Percentiles rank a stretch among this genome's conserved stretches.
Evolutionary conservation across 805 yeast species (phyloP).

Genomic region (Suhomyces canberraensis): DNA sequence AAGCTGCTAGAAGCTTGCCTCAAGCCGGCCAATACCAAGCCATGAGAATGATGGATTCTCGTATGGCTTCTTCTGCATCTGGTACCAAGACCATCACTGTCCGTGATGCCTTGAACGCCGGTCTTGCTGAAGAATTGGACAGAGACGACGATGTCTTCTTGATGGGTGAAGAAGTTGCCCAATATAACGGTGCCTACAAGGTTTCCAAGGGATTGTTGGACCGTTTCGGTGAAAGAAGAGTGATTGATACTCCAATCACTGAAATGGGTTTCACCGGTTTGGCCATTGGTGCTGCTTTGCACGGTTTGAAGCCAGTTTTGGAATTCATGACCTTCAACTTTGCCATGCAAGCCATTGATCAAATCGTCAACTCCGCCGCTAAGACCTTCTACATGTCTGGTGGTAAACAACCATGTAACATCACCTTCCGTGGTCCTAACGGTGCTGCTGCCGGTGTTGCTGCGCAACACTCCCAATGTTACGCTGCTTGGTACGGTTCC

Average conservation of each 20-base stretch:
- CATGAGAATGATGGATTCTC: slow-evolving; percentile 30
- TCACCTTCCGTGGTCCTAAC: slow-evolving; percentile 98
- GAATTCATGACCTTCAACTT: slow-evolving; percentile 99
- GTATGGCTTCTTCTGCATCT: slow-evolving; percentile 44
- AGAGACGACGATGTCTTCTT: slow-evolving; percentile 90
- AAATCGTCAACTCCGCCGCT: slow-evolving; percentile 97
- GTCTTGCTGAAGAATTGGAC: slow-evolving; percentile 96
- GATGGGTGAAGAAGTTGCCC: slow-evolving; percentile 99
- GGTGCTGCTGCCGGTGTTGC: slow-evolving; percentile 99
- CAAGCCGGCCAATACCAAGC: slow-evolving; percentile 35
- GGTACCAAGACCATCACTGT: slow-evolving; percentile 74
- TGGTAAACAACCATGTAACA: slow-evolving; percentile 95
- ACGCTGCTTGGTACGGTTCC: slow-evolving; percentile 95
- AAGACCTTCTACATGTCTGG: slow-evolving; percentile 99
- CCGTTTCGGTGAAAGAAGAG: slow-evolving; percentile 90
- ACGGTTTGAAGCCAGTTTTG: slow-evolving; percentile 93
- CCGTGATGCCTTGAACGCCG: slow-evolving; percentile 94
- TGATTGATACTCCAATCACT: slow-evolving; percentile 95
- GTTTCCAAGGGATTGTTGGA: slow-evolving; percentile 93
- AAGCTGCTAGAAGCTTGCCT: slow-evolving; percentile 16
- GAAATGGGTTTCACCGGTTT: slow-evolving; percentile 98
- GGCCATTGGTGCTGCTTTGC: slow-evolving; percentile 93
- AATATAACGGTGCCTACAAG: slow-evolving; percentile 98
- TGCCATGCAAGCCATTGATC: slow-evolving; percentile 99
- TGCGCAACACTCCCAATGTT: slow-evolving; percentile 99